These are phyloP conservation scores for Saccharomycopsis hybrid DNA, from an alignment of 1,139 yeast genomes.

Conservation along the genomic window DNA sequence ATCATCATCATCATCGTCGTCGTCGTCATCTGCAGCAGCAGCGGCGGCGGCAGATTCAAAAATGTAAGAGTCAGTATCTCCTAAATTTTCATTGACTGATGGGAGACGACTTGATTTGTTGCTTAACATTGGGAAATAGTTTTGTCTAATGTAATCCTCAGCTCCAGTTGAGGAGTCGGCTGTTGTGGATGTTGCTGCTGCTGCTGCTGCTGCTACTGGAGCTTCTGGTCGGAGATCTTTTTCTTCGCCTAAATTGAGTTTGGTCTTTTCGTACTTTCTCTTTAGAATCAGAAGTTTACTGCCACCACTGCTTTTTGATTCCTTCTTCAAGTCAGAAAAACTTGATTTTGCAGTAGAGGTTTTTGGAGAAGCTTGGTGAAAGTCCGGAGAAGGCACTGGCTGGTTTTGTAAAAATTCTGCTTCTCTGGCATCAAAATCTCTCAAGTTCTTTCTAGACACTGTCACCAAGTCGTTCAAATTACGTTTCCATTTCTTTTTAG, in stretches of 20 bases:
- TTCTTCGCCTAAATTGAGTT: neutral
- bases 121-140: constrained; percentile 10
- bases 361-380: neutral
- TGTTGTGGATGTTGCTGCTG: neutral
- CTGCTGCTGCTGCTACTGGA: neutral
- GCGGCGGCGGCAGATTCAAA: neutral
- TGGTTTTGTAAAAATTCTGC: neutral
- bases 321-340: neutral
- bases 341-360: neutral
- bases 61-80: constrained; percentile 1
- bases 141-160: constrained; percentile 12
- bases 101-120: neutral
- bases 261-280: too few species aligned
- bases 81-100: neutral
- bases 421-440: constrained; percentile 4
- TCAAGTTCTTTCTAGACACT: constrained; percentile 1
- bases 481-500: constrained; percentile 5
- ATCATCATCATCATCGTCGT: neutral
- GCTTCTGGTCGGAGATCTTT: neutral
- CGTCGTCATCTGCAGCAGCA: too few species aligned
- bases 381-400: too few species aligned
- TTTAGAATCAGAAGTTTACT: neutral
- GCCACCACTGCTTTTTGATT: neutral
- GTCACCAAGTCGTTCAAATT: constrained; percentile 9
- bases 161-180: constrained; percentile 1